Base-by-base conservation (phyloP, 148 eudicot species). In the Rhododendron mucronatum region DNA sequence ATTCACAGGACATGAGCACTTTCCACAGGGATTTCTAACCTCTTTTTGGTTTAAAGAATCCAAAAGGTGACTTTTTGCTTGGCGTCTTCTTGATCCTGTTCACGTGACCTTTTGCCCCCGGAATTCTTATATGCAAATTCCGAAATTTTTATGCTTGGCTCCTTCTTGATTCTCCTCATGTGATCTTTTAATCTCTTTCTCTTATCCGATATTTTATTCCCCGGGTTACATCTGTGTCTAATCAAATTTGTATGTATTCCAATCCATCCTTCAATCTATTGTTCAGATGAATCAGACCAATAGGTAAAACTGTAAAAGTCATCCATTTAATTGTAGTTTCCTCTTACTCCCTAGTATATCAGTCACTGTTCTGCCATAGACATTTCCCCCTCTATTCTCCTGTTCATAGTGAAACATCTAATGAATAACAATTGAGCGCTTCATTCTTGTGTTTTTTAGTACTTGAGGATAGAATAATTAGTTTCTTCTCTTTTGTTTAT, bases 1-100 rank as follows among this genome's bases (percentile, higher is more conserved):
- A 33, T 50, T 80, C 82, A 80, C 61, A 80, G 55, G 82, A 80
- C 28, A 50, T 30, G 10, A 51, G 82, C n/a, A 74, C 28, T 83
- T 83, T 39, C 69, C 28, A 33, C 77, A 15, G 11, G 77, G 37
- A 30, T 63, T 82, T 28, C 45, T 44, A 63, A 37, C 69, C 16
- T 33, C 4, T 61, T 48, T 4, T 80, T 80, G 7, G 13, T 35
- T 21, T 82, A 44, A 59, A 57, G 37, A 35, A 21, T 26, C 73
- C 41, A 82, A 82, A 61, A 26, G 50, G 5, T 13, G 4, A 69
- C 47, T 63, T 63, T 44, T n/a, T n/a, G 20, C 55, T 83, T 65
- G 75, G 76, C 76, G 44, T 30, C 76, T 21, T 63, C 35, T 63
- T 80, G 82, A 80, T 83, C 63, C 51, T 41, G 15, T 83, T 39